These are phyloP conservation scores for Gossypium trilobum DNA, from an alignment of 441 rosid species.

Conservation along the genomic window DNA sequence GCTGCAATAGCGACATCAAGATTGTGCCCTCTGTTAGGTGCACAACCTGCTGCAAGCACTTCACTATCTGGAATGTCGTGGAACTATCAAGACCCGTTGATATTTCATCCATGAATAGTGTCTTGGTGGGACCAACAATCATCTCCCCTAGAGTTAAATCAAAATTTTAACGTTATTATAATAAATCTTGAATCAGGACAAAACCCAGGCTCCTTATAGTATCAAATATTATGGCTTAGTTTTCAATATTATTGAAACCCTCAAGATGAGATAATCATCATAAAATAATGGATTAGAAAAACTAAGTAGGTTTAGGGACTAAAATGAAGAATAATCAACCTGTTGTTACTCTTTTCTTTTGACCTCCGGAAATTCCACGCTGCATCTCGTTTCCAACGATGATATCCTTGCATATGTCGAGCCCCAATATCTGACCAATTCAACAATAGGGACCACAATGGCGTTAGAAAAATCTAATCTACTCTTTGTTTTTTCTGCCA, in stretches of 20 bases:
- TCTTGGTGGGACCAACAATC: conserved; percentile 89
- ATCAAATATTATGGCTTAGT: no score
- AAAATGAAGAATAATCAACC: conserved; percentile 26
- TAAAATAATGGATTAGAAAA: no score
- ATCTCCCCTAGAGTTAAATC: conserved; percentile 54
- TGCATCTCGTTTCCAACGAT: conserved; percentile 84
- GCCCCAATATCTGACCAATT: conserved; percentile 57
- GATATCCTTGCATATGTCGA: conserved; percentile 81
- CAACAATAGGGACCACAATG: background rate
- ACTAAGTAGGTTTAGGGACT: no score
- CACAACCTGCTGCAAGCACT: conserved; percentile 75
- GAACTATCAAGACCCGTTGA: conserved; percentile 96
- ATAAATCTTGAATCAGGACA: no score
- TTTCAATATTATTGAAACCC: background rate
- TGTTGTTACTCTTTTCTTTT: conserved; percentile 79
- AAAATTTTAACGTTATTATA: background rate
- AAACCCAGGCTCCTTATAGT: no score
- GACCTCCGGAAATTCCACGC: conserved; percentile 87
- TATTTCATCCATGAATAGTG: conserved; percentile 88
- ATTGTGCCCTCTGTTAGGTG: conserved; percentile 74
- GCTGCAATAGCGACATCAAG: conserved; percentile 73
- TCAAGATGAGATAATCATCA: no score
- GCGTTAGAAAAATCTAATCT: background rate
- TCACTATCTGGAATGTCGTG: conserved; percentile 77
- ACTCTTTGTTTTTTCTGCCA: background rate